Percentiles rank a stretch among this genome's conserved stretches.
Evolutionary conservation across 1,284 basidiomycete genomes (phyloP).

Genomic region (Mycena citricolor): DNA sequence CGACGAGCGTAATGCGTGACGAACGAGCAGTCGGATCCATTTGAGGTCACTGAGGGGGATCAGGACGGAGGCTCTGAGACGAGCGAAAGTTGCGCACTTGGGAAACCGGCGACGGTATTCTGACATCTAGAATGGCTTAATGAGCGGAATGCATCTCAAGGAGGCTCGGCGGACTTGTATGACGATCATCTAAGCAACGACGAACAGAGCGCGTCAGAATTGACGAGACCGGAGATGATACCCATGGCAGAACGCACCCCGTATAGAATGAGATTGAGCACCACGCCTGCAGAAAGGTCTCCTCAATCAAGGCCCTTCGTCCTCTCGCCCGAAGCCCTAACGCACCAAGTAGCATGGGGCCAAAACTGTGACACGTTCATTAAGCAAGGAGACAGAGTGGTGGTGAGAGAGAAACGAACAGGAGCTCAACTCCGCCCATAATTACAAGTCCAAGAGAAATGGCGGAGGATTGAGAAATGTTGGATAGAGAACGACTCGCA

Average conservation of each 20-base stretch:
- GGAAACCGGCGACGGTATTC: constrained; percentile 10
- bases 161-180: neutral
- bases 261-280: constrained; percentile 22
- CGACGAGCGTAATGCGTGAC: neutral
- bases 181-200: neutral
- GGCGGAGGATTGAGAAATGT: no score
- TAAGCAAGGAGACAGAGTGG: neutral
- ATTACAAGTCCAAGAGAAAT: no score
- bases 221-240: constrained; percentile 1
- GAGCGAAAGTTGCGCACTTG: constrained; percentile 6
- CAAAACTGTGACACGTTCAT: constrained; percentile 10
- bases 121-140: constrained; percentile 10
- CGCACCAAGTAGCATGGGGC: constrained; percentile 24
- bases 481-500: no score
- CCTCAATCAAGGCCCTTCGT: neutral
- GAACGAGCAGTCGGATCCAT: constrained; percentile 6
- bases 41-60: constrained; percentile 5
- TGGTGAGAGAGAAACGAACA: constrained; percentile 2
- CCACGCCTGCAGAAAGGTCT: constrained; percentile 13
- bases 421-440: constrained; percentile 18
- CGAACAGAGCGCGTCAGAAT: neutral
- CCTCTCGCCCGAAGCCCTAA: neutral
- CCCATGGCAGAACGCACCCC: constrained; percentile 24
- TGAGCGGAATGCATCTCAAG: constrained; percentile 6
- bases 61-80: neutral